phyloP scores from a whole-genome alignment of 2,329 filamentous ascomycete genomes.

The Neonectria hederae region DNA sequence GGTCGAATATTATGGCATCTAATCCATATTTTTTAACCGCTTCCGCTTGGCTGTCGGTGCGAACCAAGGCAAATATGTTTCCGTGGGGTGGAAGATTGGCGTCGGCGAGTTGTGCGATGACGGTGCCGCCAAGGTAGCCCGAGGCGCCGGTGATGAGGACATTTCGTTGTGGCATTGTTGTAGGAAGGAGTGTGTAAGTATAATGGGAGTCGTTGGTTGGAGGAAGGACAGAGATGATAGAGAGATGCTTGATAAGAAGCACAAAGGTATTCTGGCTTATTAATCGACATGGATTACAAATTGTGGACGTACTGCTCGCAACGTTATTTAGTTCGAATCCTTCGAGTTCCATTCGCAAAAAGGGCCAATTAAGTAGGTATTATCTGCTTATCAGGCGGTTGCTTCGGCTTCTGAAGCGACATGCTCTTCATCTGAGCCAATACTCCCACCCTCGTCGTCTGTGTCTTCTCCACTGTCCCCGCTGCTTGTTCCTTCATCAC shows the following conservation, averaged over 20 bases:
- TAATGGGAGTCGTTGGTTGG: too few species aligned
- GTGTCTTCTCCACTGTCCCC: not conserved
- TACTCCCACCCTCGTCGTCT: too few species aligned
- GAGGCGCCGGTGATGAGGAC: conserved; percentile 62
- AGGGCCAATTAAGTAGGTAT: too few species aligned
- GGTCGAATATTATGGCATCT: conserved; percentile 52
- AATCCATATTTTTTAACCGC: conserved; percentile 55
- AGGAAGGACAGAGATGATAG: not conserved
- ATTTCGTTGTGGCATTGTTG: conserved; percentile 34
- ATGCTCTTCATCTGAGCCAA: not conserved
- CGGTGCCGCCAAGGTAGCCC: conserved; percentile 62
- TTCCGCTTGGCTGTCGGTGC: conserved; percentile 55
- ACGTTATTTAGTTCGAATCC: too few species aligned
- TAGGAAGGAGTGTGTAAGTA: not conserved
- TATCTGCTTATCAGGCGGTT: too few species aligned
- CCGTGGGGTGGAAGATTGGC: conserved; percentile 52
- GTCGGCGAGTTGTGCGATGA: conserved; percentile 48
- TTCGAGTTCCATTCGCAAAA: too few species aligned
- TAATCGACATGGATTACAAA: not conserved
- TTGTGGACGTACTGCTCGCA: not conserved
- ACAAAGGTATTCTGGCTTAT: too few species aligned
- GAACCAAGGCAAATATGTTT: conserved; percentile 58
- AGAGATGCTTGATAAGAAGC: too few species aligned
- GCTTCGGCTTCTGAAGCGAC: not conserved
- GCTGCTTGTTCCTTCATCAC: too few species aligned